phyloP scores from a whole-genome alignment of 2,329 filamentous ascomycete species.

The Xylaria sp. region DNA sequence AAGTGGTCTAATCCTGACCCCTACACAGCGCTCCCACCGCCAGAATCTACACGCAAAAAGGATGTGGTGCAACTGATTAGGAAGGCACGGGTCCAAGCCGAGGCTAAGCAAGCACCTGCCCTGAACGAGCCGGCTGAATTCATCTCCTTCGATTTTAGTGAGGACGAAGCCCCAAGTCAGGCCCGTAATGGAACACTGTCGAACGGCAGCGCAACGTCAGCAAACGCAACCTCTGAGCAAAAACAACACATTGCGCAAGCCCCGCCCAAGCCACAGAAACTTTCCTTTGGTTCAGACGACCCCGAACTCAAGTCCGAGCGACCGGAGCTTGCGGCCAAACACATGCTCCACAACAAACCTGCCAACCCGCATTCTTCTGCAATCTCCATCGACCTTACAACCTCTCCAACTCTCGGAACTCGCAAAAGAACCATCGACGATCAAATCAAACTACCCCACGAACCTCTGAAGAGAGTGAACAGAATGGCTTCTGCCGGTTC shows the following conservation, averaged over 20 bases:
- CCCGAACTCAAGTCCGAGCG: neutral
- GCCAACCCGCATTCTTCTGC: slow-evolving; percentile 7
- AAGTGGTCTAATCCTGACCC: slow-evolving; percentile 97
- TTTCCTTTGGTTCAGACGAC: too few relatives aligned
- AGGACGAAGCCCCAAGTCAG: slow-evolving; percentile 42
- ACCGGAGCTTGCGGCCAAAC: neutral
- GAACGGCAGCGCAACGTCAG: neutral
- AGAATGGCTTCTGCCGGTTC: slow-evolving; percentile 47
- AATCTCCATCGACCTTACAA: slow-evolving; percentile 34
- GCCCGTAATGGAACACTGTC: slow-evolving; percentile 4
- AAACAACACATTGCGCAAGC: too few relatives aligned
- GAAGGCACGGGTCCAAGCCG: slow-evolving; percentile 68
- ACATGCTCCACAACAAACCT: too few relatives aligned
- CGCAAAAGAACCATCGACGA: slow-evolving; percentile 73
- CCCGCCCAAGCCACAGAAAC: slow-evolving; percentile 16
- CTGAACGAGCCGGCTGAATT: slow-evolving; percentile 70
- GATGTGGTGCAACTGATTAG: slow-evolving; percentile 89
- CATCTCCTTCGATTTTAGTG: slow-evolving; percentile 73
- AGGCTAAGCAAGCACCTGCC: slow-evolving; percentile 42
- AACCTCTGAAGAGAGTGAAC: slow-evolving; percentile 46
- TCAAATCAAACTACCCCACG: slow-evolving; percentile 56
- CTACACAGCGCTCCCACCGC: slow-evolving; percentile 80
- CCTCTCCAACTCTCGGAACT: slow-evolving; percentile 48
- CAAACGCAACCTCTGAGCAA: neutral
- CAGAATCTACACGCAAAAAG: slow-evolving; percentile 66